These are phyloP conservation scores for Neurospora intermedia DNA, from an alignment of 495 filamentous ascomycete species.

Conservation along the genomic window DNA sequence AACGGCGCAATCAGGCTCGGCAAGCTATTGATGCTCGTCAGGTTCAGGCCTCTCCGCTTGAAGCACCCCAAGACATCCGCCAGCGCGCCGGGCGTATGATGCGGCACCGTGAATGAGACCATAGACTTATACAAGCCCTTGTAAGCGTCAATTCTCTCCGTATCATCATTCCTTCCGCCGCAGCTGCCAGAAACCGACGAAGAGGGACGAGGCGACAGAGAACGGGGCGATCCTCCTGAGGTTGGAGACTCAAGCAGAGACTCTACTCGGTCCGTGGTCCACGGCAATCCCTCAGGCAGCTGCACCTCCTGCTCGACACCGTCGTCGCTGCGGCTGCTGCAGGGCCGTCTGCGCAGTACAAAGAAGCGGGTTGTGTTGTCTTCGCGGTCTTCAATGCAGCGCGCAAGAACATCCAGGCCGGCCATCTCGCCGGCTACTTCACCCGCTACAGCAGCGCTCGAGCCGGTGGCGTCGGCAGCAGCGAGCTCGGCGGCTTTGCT, in stretches of 20 bases:
- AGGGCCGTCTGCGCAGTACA: conserved; percentile 45
- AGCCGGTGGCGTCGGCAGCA: conserved; percentile 43
- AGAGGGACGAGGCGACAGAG: background rate
- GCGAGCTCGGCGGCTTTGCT: conserved; percentile 72
- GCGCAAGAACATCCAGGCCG: conserved; percentile 57
- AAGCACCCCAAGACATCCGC: conserved; percentile 75
- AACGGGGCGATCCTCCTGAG: background rate
- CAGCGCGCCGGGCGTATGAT: conserved; percentile 66
- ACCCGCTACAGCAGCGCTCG: conserved; percentile 66
- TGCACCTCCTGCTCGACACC: background rate
- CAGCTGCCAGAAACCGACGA: background rate
- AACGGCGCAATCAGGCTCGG: conserved; percentile 67
- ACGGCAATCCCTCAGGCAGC: background rate
- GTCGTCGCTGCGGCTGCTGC: background rate
- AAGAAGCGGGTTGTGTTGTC: conserved; percentile 90
- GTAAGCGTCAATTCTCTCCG: conserved; percentile 4
- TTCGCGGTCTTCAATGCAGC: conserved; percentile 67
- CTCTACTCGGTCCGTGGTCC: background rate
- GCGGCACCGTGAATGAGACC: conserved; percentile 70
- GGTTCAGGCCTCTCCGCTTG: conserved; percentile 56
- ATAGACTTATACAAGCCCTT: conserved; percentile 50
- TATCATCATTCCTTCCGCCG: background rate
- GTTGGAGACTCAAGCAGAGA: background rate
- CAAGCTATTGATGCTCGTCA: conserved; percentile 82
- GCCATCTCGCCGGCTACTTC: conserved; percentile 55